phyloP scores from a whole-genome alignment of 2,329 filamentous ascomycete genomes.

The Huntiella abstrusa region DNA sequence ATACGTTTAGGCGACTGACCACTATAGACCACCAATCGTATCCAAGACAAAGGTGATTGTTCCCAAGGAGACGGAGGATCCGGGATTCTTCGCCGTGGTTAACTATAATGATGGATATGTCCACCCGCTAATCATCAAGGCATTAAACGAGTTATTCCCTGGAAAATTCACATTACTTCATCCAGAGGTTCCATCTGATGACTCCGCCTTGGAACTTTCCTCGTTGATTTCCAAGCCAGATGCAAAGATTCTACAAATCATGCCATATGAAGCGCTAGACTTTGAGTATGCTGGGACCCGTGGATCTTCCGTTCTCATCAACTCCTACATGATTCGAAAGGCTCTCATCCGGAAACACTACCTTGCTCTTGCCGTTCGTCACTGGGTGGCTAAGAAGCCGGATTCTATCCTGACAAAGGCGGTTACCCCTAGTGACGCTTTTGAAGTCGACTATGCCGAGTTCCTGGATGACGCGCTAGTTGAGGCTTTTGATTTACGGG shows the following conservation, averaged over 20 bases:
- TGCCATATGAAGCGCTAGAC: conserved; percentile 71
- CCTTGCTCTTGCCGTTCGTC: conserved; percentile 61
- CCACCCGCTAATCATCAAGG: conserved; percentile 61
- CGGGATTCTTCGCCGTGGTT: conserved; percentile 6
- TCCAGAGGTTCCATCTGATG: conserved; percentile 11
- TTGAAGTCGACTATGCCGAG: conserved; percentile 92
- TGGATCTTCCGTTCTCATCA: conserved; percentile 46
- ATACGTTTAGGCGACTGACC: no score
- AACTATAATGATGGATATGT: conserved; percentile 74
- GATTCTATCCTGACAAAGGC: conserved; percentile 47
- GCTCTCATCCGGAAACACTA: conserved; percentile 94
- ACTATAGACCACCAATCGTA: not conserved
- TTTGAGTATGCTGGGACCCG: conserved; percentile 55
- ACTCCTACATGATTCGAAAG: conserved; percentile 90
- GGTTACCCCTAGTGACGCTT: conserved; percentile 62
- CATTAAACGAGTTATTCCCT: conserved; percentile 46
- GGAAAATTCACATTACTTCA: conserved; percentile 32
- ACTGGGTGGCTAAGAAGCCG: conserved; percentile 75
- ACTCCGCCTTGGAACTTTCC: conserved; percentile 20
- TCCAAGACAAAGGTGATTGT: not conserved
- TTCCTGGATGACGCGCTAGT: conserved; percentile 86
- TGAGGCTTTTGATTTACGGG: conserved; percentile 72
- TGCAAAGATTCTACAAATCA: conserved; percentile 52
- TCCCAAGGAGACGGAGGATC: no score
- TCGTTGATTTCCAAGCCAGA: conserved; percentile 18